Evolutionary conservation across 75 land plant genomes (phyloP).

Genomic region (Cupressus sempervirens): DNA sequence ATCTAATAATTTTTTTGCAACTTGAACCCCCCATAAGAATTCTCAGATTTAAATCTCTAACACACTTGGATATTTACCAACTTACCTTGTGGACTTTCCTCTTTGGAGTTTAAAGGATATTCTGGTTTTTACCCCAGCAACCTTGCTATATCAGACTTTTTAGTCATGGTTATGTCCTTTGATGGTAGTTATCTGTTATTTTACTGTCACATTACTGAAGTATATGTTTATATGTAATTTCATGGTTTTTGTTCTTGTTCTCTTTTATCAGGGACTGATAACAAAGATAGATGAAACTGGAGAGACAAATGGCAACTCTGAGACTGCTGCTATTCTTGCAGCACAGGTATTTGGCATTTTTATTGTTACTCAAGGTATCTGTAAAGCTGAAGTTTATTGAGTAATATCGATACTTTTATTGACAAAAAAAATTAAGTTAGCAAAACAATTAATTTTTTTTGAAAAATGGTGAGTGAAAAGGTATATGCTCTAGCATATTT

Average conservation of each 20-base stretch:
- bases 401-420: background rate
- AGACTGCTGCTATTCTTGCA: constrained; percentile 6
- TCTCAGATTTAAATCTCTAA: no score
- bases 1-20: no score
- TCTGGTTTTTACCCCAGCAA: no score
- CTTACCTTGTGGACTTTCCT: no score
- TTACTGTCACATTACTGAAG: background rate
- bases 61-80: no score
- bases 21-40: no score
- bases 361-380: background rate
- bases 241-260: background rate
- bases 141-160: no score
- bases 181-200: background rate
- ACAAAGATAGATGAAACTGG: constrained; percentile 1
- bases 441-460: background rate
- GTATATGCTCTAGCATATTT: background rate
- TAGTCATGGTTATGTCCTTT: no score
- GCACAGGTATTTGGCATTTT: background rate
- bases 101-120: no score
- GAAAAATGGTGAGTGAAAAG: background rate
- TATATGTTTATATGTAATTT: background rate
- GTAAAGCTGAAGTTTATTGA: background rate
- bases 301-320: background rate
- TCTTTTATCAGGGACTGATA: background rate
- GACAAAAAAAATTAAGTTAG: background rate